Percentiles rank a stretch among this genome's conserved stretches.
Conservation (phyloP, 179 eudicot species). For the Beta corolliflora region DNA sequence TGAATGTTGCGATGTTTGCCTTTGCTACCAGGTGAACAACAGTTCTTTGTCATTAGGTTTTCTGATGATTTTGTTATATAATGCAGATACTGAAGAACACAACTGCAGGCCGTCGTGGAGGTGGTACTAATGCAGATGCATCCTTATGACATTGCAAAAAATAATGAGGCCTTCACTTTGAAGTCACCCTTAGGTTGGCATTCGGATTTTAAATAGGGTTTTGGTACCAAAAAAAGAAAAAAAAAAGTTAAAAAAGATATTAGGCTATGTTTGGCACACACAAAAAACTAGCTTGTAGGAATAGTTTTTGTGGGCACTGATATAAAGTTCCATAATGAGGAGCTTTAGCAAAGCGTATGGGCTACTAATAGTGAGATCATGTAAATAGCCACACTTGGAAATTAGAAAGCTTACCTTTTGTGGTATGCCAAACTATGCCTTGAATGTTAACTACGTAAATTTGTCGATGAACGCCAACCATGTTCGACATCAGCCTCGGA, state of each 20-base stretch:
- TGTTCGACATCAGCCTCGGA: not conserved
- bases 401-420: not conserved
- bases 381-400: not conserved
- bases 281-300: not conserved
- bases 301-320: too few relatives aligned
- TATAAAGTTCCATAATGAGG: not conserved
- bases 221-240: not conserved
- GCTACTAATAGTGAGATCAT: not conserved
- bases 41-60: constrained; percentile 1
- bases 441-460: not conserved
- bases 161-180: too few relatives aligned
- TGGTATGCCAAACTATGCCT: constrained; percentile 9
- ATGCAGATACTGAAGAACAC: constrained; percentile 93
- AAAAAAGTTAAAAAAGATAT: too few relatives aligned
- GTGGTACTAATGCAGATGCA: constrained; percentile 40
- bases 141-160: constrained; percentile 19
- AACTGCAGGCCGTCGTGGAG: constrained; percentile 75
- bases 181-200: not conserved
- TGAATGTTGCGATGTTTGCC: not conserved
- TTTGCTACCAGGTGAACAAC: not conserved
- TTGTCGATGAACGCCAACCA: not conserved
- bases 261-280: constrained; percentile 15
- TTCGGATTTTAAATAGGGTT: not conserved
- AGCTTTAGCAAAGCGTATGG: not conserved
- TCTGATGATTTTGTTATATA: not conserved